Evolutionary conservation across 2,329 filamentous ascomycete species (phyloP).

Genomic region (Colletotrichum karsti): DNA sequence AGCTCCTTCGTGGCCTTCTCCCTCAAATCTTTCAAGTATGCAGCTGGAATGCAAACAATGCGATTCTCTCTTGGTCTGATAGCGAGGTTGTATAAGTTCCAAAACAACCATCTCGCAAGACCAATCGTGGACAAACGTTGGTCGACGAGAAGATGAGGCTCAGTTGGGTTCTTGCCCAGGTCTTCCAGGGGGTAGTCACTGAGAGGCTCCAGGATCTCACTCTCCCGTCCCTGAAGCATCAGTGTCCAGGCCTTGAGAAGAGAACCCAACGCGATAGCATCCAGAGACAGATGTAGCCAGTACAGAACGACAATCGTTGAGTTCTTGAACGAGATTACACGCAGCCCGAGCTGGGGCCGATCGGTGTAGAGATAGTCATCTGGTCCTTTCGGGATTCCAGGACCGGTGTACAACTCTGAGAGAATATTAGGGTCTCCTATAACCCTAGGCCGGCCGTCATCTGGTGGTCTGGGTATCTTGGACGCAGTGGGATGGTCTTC

Average conservation of each 20-base stretch:
- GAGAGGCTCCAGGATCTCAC: not conserved
- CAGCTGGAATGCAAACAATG: not conserved
- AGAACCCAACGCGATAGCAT: conserved; percentile 44
- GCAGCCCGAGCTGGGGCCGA: conserved; percentile 48
- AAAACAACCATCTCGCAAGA: not conserved
- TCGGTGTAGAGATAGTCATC: conserved; percentile 47
- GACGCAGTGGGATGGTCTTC: conserved; percentile 44
- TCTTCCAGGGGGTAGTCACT: not conserved
- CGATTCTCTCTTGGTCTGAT: not conserved
- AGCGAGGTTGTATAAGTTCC: not conserved
- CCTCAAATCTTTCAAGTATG: not conserved
- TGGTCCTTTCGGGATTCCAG: conserved; percentile 34
- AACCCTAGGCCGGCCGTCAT: conserved; percentile 32
- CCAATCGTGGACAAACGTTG: not conserved
- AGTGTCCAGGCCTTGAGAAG: not conserved
- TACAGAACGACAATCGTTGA: conserved; percentile 48
- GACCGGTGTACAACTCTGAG: not conserved
- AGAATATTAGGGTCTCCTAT: conserved; percentile 33
- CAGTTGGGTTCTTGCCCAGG: not conserved
- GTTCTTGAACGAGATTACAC: conserved; percentile 51
- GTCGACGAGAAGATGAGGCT: not conserved
- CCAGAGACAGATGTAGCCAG: conserved; percentile 50
- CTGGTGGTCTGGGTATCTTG: conserved; percentile 34
- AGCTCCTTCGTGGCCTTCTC: not conserved
- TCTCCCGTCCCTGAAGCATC: not conserved